Base-by-base conservation (phyloP, 106 monocot species). In the Dioscorea zingiberensis region DNA sequence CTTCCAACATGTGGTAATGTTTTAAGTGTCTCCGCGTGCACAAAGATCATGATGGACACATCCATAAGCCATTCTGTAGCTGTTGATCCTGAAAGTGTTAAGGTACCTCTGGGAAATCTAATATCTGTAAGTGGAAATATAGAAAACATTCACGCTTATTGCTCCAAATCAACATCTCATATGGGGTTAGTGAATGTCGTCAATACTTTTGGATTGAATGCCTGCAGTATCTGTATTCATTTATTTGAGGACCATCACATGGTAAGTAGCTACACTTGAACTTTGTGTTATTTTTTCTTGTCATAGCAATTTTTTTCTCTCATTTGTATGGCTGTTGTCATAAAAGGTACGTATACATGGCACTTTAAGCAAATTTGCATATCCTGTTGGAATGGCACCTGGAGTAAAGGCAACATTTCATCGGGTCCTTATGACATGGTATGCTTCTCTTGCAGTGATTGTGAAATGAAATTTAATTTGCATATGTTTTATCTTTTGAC, bases 371-470 rank as follows among this genome's bases (percentile, higher is more conserved):
- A 78, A 78, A 47, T 45, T 48, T 77, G 49, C 71, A 27, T 78
- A 28, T 77, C 83, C 83, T 57, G 49, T 87, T 72, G 95, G 95
- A 62, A 3, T 95, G 55, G 91, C 87, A 57, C 75, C 81, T 61
- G 95, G 91, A 74, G 85, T 73, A 68, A 85, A 76, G 71, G 91
- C 74, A 63, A 91, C 91, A 28, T 95, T 95, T 56, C 78, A 95
- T 53, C 77, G 91, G n/a, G 71, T 91, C 62, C 88, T 91, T 28
- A 23, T 86, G 62, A 80, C 70, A 55, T 67, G 59, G 86, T 91
- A 72, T 75, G 69, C 19, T 6, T 38, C 47, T 59, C 17, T 28
- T 60, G 21, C 47, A 51, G 25, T 56, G 29, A 14, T 21, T 23
- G n/a, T 1, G 25, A n/a, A 46, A 21, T n/a, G 9, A 46, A 47